These are phyloP conservation scores for Trichoderma sp. DNA, from an alignment of 2,329 filamentous ascomycete genomes.

Conservation along the genomic window DNA sequence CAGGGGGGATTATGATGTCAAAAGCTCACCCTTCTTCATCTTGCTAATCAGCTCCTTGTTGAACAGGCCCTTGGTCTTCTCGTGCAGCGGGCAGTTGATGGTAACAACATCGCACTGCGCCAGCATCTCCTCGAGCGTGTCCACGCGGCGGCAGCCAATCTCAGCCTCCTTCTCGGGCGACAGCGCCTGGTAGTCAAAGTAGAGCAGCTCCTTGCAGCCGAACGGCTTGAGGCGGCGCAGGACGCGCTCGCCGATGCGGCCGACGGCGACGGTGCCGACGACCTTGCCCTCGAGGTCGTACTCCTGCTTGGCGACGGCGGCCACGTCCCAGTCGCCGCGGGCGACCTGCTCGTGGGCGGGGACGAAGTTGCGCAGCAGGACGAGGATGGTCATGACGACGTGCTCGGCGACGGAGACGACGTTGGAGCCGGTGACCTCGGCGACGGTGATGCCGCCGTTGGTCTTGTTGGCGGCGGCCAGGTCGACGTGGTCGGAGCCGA, in stretches of 20 bases:
- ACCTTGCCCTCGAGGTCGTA: conserved; percentile 97
- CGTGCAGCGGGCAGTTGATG: conserved; percentile 99
- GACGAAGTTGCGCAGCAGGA: conserved; percentile 96
- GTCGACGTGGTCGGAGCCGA: conserved; percentile 98
- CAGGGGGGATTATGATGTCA: background rate
- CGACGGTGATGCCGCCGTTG: conserved; percentile 95
- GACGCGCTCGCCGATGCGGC: conserved; percentile 97
- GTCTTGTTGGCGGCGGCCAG: conserved; percentile 96
- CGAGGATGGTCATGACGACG: conserved; percentile 97
- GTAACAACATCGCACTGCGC: conserved; percentile 95
- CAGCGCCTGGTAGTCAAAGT: conserved; percentile 99
- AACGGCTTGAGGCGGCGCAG: conserved; percentile 94
- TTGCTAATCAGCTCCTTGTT: conserved; percentile 98
- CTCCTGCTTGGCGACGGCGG: conserved; percentile 95
- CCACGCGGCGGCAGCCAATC: conserved; percentile 91
- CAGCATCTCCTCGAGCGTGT: conserved; percentile 89
- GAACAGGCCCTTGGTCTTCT: conserved; percentile 95
- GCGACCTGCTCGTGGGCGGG: conserved; percentile 94
- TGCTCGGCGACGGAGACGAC: conserved; percentile 99
- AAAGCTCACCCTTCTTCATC: conserved; percentile 86
- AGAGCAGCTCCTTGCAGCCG: conserved; percentile 98
- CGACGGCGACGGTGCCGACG: conserved; percentile 95
- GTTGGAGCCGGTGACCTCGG: conserved; percentile 97
- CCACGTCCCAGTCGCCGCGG: conserved; percentile 91
- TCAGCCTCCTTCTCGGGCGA: conserved; percentile 84